Conservation (phyloP, 192 early-diverging fungal species). For the Backusella psychrophila region DNA sequence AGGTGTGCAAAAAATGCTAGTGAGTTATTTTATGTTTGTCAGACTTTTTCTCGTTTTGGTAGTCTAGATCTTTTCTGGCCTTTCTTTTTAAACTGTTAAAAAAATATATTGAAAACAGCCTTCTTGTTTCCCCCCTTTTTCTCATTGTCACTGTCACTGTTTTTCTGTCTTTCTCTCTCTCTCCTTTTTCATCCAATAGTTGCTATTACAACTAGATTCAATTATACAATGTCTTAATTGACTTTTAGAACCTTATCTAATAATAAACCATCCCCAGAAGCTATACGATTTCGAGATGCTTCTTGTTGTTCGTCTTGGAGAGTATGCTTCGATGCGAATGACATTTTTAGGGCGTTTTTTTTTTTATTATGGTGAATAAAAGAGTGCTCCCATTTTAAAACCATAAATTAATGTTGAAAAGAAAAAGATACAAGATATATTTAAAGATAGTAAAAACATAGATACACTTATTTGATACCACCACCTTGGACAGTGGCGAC, state of each 20-base stretch:
- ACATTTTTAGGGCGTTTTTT: neutral
- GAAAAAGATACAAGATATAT: neutral
- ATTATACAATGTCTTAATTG: neutral
- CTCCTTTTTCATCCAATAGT: neutral
- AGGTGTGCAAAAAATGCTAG: too few species aligned
- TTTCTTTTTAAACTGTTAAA: neutral
- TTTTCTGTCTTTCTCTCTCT: neutral
- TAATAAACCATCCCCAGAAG: neutral
- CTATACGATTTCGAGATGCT: neutral
- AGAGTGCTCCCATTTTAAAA: neutral
- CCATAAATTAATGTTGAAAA: neutral
- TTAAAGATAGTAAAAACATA: neutral
- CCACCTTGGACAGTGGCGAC: constrained; percentile 63
- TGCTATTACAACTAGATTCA: neutral
- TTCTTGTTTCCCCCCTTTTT: neutral
- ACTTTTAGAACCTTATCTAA: neutral
- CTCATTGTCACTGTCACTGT: neutral
- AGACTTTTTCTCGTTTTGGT: neutral
- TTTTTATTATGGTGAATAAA: neutral
- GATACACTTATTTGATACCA: constrained; percentile 62
- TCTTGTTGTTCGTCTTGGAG: neutral
- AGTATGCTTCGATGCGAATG: neutral
- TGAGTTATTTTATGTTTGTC: neutral
- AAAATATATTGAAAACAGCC: neutral
- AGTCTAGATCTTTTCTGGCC: neutral